Conservation (phyloP, 192 early-diverging fungal species). For the Backusella tarrabulga region DNA sequence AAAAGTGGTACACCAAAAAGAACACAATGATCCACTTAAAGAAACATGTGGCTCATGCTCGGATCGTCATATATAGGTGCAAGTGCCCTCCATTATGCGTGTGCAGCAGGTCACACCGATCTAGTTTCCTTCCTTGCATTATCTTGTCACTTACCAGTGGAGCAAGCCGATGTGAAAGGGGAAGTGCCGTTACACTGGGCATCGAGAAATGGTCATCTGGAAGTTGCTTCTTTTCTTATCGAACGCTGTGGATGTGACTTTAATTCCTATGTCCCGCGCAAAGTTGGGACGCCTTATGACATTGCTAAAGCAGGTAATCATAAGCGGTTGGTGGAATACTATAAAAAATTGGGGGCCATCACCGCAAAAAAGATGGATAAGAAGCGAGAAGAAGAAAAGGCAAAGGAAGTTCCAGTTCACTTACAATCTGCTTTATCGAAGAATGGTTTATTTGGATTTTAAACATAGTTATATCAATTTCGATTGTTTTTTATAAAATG, state of each 20-base stretch:
- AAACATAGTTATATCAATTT: background rate
- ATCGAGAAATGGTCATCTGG: constrained; percentile 27
- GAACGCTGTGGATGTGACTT: constrained; percentile 29
- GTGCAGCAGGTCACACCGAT: constrained; percentile 27
- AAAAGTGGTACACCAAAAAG: background rate
- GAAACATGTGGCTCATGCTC: background rate
- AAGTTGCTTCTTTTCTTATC: constrained; percentile 23
- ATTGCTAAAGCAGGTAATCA: constrained; percentile 28
- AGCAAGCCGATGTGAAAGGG: constrained; percentile 22
- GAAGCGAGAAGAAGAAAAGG: constrained; percentile 28
- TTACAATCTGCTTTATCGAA: constrained; percentile 25
- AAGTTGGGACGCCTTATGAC: constrained; percentile 33
- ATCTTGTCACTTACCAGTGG: constrained; percentile 16
- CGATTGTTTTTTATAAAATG: background rate
- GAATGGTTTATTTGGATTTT: constrained; percentile 30
- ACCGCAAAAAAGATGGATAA: constrained; percentile 35
- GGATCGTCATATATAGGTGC: constrained; percentile 21
- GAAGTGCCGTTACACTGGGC: constrained; percentile 40
- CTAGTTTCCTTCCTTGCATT: constrained; percentile 20
- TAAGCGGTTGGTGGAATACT: constrained; percentile 30
- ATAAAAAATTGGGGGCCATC: constrained; percentile 25
- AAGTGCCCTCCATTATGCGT: constrained; percentile 33
- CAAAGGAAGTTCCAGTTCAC: constrained; percentile 23
- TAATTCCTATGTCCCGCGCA: constrained; percentile 30
- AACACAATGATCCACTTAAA: background rate